Percentiles rank a stretch among this genome's conserved stretches.
Conservation (phyloP, 75 land plant genomes). For the Ceratopteris richardii region DNA sequence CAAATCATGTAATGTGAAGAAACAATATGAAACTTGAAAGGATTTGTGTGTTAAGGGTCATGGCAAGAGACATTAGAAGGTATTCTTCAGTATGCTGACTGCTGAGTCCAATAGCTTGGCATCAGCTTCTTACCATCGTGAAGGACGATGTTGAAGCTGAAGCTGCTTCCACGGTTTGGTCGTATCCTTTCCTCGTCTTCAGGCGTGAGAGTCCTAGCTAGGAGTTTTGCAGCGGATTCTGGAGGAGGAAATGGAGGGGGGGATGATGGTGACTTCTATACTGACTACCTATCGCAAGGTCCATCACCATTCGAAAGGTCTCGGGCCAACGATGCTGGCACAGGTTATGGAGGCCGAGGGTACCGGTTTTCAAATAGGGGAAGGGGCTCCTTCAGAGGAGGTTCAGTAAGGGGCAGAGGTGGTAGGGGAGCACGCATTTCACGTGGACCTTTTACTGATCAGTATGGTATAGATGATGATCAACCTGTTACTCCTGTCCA, state of each 20-base stretch:
- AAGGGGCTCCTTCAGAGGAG: background rate
- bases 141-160: constrained; percentile 2
- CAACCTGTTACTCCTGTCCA: background rate
- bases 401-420: background rate
- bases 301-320: background rate
- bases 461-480: background rate
- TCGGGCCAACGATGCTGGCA: background rate
- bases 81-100: no score
- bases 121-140: no score
- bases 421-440: background rate
- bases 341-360: background rate
- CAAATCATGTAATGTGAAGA: no score
- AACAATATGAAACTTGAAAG: no score
- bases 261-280: background rate
- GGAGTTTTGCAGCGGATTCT: background rate
- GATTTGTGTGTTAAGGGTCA: no score
- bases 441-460: background rate
- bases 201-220: background rate
- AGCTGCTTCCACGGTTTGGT: background rate
- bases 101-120: no score
- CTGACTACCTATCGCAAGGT: background rate
- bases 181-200: background rate
- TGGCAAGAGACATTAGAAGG: no score
- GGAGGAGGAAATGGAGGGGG: background rate
- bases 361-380: background rate